Evolutionary conservation across 2,329 filamentous ascomycete genomes (phyloP), one percentile per base, ranked within the genome.

Genomic region (Sclerotinia sclerotiorum): DNA sequence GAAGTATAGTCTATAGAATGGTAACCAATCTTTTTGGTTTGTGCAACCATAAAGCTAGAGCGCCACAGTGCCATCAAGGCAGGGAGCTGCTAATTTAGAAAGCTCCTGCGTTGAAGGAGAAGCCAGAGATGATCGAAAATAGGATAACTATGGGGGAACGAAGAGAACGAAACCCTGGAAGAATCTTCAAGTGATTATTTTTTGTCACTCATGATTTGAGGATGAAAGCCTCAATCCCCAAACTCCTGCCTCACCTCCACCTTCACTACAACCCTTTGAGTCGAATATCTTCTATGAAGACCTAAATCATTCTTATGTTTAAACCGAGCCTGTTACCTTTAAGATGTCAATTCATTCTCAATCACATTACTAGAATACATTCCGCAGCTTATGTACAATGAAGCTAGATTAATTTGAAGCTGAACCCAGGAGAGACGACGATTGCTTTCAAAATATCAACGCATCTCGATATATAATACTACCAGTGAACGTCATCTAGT

Each of bases 401-500:
- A 42, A 42, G 39, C 13, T 42, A 42, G 13, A 42, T 42, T 11
- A 5, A 42, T 42, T 42, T 42, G 39, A 42, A 15, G 39, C 39
- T 42, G 13, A 42, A 2, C 13, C 39, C 13, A 42, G 39, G 13
- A 42, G 39, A 42, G 39, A 42, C 39, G 2, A 15, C 39, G 13
- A 42, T 42, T 42, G 13, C 13, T 42, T 42, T 11, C 35, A 15
- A 42, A 42, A 42, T 5, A 3, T 42, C 11, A 42, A 39, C 35
- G 35, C 35, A 39, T 39, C 35, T 13, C 11, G 11, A 42, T 42
- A 42, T 11, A 15, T 55, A 21, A 35, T 21, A 35, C 19, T 35
- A 3, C 27, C 1, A 55, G 0, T n/a, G 6, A 35, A 32, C 19
- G 2, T n/a, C 0, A 2, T 5, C 19, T 19, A 3, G 8, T 2